Evolutionary conservation across 2,329 filamentous ascomycete genomes (phyloP).

Genomic region (Dothideomycetes sp.): DNA sequence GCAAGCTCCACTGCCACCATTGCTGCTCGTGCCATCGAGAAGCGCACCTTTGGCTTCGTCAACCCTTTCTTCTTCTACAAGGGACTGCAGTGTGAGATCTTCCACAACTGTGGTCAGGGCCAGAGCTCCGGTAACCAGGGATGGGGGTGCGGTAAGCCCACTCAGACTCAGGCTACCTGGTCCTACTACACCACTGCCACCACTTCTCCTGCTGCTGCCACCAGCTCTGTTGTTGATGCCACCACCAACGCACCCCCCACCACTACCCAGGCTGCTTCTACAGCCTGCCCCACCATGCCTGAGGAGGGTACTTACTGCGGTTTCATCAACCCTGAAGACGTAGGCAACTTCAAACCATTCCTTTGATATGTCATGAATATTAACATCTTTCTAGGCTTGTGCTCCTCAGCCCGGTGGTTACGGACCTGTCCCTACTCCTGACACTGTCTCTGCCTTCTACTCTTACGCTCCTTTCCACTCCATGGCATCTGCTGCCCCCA

Average conservation of each 20-base stretch:
- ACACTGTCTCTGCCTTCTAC: constrained; percentile 22
- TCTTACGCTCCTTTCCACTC: constrained; percentile 20
- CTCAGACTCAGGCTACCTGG: constrained; percentile 9
- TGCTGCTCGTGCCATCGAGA: constrained; percentile 7
- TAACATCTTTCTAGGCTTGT: no score
- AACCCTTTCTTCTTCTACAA: constrained; percentile 9
- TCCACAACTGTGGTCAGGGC: constrained; percentile 11
- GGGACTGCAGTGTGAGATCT: constrained; percentile 9
- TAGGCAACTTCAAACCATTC: no score
- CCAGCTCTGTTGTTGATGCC: constrained; percentile 3
- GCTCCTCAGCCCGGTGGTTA: constrained; percentile 29
- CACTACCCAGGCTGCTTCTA: constrained; percentile 18
- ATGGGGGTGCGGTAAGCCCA: constrained; percentile 2
- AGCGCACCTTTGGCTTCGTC: constrained; percentile 5
- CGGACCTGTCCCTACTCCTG: constrained; percentile 22
- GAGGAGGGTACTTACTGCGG: constrained; percentile 29
- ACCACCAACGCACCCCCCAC: constrained; percentile 5
- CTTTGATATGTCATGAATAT: no score
- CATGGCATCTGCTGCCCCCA: constrained; percentile 17
- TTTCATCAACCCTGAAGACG: constrained; percentile 31
- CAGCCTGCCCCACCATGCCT: constrained; percentile 23
- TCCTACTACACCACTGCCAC: no score
- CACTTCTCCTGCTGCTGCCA: constrained; percentile 4
- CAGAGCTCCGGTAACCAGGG: background rate
- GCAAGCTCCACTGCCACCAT: constrained; percentile 12